A percentile compares a stretch with the other conserved stretches of the same genome.
Evolutionary conservation across 164 flowering plant species (phyloP).

Genomic region (Sextonia rubra): DNA sequence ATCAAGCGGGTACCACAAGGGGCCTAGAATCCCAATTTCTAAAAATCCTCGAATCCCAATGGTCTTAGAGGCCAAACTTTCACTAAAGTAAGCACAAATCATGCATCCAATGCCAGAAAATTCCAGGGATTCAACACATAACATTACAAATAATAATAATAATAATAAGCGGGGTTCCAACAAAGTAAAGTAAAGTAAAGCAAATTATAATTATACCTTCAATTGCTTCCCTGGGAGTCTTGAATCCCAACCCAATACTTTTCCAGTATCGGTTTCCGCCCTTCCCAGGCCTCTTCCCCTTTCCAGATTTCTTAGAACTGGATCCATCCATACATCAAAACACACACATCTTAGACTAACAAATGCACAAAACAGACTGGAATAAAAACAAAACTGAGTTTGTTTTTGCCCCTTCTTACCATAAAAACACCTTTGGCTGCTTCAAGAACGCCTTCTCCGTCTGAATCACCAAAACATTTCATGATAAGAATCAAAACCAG

Average conservation of each 20-base stretch:
- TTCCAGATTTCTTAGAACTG: constrained; percentile 52
- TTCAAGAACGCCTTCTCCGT: constrained; percentile 22
- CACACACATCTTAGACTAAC: too few relatives aligned
- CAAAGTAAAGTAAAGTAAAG: too few relatives aligned
- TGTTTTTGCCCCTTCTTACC: constrained; percentile 6
- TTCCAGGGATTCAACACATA: too few relatives aligned
- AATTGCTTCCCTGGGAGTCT: constrained; percentile 21
- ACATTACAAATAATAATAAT: too few relatives aligned
- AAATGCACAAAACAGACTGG: not conserved
- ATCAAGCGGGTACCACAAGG: too few relatives aligned
- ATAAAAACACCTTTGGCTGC: constrained; percentile 20
- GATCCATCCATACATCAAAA: constrained; percentile 1
- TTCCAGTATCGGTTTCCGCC: constrained; percentile 52
- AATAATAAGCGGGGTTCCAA: too few relatives aligned
- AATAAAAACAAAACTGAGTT: too few relatives aligned
- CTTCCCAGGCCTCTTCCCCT: constrained; percentile 55
- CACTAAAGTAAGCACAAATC: too few relatives aligned
- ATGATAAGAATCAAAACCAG: not conserved
- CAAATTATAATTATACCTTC: constrained; percentile 11
- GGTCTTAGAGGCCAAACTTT: too few relatives aligned
- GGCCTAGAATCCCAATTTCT: too few relatives aligned
- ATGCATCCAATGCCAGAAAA: too few relatives aligned
- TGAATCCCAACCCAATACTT: constrained; percentile 34
- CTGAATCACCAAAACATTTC: not conserved
- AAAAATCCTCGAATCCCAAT: too few relatives aligned